Conservation (phyloP, 2,329 filamentous ascomycete species). For the Aquanectria penicillioides region DNA sequence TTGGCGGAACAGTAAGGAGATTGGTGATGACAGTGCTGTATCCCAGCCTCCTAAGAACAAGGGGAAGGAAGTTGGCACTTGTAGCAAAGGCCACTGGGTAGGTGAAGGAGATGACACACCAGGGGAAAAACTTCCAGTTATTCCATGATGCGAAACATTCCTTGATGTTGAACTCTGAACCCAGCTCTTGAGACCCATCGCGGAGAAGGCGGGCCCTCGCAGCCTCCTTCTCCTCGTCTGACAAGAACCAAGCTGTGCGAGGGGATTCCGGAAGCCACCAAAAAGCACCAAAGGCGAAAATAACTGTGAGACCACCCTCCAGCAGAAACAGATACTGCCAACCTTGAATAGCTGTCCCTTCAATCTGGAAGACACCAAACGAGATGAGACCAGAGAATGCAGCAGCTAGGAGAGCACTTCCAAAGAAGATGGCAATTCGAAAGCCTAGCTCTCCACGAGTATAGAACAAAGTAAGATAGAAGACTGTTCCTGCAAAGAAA, state of each 20-base stretch:
- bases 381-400: constrained; percentile 72
- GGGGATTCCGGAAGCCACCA: constrained; percentile 46
- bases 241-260: constrained; percentile 52
- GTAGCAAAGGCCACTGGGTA: constrained; percentile 58
- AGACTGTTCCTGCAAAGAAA: constrained; percentile 60
- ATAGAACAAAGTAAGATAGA: constrained; percentile 61
- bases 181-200: constrained; percentile 52
- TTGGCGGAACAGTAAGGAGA: constrained; percentile 59
- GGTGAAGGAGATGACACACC: constrained; percentile 57
- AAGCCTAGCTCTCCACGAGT: constrained; percentile 70
- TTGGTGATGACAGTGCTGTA: constrained; percentile 58
- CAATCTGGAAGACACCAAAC: constrained; percentile 65
- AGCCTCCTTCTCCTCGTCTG: constrained; percentile 52
- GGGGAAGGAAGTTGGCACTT: constrained; percentile 54
- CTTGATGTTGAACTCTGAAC: constrained; percentile 49
- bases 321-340: constrained; percentile 75
- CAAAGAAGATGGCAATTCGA: constrained; percentile 65
- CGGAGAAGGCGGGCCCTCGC: constrained; percentile 52
- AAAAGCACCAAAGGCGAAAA: constrained; percentile 31
- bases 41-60: constrained; percentile 56
- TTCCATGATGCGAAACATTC: constrained; percentile 55
- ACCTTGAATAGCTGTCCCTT: constrained; percentile 60
- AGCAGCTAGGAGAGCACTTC: constrained; percentile 71
- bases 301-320: constrained; percentile 59
- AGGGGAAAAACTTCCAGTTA: constrained; percentile 49